Evolutionary conservation across 225 moss, liverwort and hornwort genomes (phyloP).

Genomic region (Marchantia polymorpha): DNA sequence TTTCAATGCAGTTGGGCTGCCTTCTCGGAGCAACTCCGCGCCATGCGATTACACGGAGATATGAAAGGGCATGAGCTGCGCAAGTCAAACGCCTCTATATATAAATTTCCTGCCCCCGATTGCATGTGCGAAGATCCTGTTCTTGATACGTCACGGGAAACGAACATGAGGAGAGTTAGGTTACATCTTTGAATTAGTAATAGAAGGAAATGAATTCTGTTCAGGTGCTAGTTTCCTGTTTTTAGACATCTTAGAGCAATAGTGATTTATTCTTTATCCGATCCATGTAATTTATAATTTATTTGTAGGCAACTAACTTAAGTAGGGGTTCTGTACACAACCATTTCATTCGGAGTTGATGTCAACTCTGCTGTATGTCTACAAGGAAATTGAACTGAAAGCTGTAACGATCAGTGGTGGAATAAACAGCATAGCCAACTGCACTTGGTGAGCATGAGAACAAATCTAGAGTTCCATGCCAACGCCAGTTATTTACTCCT

Average conservation of each 20-base stretch:
- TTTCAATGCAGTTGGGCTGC: slow-evolving; percentile 42
- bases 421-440: slow-evolving; percentile 18
- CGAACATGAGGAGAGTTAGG: not conserved
- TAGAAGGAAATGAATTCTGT: slow-evolving; percentile 6
- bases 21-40: slow-evolving; percentile 37
- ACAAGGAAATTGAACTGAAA: slow-evolving; percentile 10
- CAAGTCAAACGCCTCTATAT: slow-evolving; percentile 43
- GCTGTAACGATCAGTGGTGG: slow-evolving; percentile 18
- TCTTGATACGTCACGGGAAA: slow-evolving; percentile 8
- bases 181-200: slow-evolving; percentile 11
- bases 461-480: not conserved
- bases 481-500: not conserved
- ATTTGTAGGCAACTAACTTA: slow-evolving; percentile 10
- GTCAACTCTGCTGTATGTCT: slow-evolving; percentile 10
- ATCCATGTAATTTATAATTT: slow-evolving; percentile 17
- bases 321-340: not conserved
- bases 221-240: not conserved
- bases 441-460: slow-evolving; percentile 3
- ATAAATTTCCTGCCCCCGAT: slow-evolving; percentile 53
- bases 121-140: slow-evolving; percentile 42
- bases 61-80: slow-evolving; percentile 53
- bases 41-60: slow-evolving; percentile 47
- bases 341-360: slow-evolving; percentile 18
- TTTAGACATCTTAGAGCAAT: slow-evolving; percentile 1
- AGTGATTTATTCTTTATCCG: slow-evolving; percentile 16